A percentile compares a stretch with the other conserved stretches of the same genome.
These are phyloP conservation scores for Penicillium mononematosum DNA, from an alignment of 495 filamentous ascomycete species.

Conservation along the genomic window DNA sequence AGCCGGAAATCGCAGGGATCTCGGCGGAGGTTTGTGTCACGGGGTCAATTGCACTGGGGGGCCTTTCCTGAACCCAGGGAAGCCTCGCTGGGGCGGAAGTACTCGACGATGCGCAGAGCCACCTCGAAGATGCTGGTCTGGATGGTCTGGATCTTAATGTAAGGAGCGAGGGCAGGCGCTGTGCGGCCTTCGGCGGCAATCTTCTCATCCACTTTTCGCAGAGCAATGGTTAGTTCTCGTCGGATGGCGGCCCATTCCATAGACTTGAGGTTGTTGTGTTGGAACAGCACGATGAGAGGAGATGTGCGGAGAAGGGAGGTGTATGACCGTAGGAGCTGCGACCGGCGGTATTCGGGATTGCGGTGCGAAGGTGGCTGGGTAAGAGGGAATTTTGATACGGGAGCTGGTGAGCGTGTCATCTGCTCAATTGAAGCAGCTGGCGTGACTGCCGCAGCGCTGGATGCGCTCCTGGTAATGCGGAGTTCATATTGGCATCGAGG, in stretches of 20 bases:
- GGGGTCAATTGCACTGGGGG: conserved; percentile 43
- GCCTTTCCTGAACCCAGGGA: conserved; percentile 26
- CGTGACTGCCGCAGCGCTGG: conserved; percentile 43
- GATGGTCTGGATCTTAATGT: conserved; percentile 74
- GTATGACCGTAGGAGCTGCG: conserved; percentile 92
- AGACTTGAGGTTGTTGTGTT: conserved; percentile 92
- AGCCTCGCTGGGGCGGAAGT: conserved; percentile 62
- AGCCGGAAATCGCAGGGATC: conserved; percentile 29
- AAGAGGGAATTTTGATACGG: conserved; percentile 57
- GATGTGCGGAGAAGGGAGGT: conserved; percentile 87
- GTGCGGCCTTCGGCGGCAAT: conserved; percentile 47
- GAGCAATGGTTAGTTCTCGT: conserved; percentile 70
- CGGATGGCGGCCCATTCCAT: conserved; percentile 84
- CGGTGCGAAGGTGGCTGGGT: conserved; percentile 88
- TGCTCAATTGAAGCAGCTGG: conserved; percentile 51
- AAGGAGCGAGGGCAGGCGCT: conserved; percentile 46
- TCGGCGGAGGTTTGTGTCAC: conserved; percentile 45
- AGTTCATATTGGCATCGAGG: conserved; percentile 39
- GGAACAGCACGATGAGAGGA: conserved; percentile 87
- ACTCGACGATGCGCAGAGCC: conserved; percentile 81
- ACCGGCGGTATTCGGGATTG: conserved; percentile 81
- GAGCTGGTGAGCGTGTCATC: conserved; percentile 53
- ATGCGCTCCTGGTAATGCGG: conserved; percentile 33
- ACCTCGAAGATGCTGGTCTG: conserved; percentile 85
- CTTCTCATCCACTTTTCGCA: conserved; percentile 64